Evolutionary conservation across 371 early-diverging fungal species (phyloP).

Genomic region (Entomophthora muscae): DNA sequence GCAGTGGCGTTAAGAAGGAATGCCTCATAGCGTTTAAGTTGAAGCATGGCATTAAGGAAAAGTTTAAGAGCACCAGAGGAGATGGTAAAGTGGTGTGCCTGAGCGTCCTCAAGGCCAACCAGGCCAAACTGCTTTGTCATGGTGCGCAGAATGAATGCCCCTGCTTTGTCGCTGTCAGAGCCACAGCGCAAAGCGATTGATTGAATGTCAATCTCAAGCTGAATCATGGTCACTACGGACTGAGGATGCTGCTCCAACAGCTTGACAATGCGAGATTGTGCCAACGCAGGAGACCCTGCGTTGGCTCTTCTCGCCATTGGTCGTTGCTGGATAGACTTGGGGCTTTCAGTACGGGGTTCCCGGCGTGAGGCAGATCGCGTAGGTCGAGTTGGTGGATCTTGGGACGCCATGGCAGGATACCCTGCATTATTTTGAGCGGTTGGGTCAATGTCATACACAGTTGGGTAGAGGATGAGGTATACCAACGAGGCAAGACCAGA

Average conservation of each 20-base stretch:
- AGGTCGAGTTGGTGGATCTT: neutral
- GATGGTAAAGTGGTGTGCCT: neutral
- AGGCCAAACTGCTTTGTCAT: neutral
- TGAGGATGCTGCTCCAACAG: neutral
- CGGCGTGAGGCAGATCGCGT: neutral
- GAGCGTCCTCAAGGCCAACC: neutral
- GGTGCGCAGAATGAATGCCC: neutral
- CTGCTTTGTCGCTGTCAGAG: slow-evolving; percentile 4
- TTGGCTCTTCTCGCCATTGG: neutral
- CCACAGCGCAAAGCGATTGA: neutral
- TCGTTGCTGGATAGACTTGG: neutral
- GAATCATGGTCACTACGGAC: neutral
- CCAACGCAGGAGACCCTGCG: neutral
- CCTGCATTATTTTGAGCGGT: neutral
- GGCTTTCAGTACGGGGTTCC: too few species aligned
- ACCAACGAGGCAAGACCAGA: neutral
- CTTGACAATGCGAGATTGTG: neutral
- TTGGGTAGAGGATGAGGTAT: slow-evolving; percentile 1
- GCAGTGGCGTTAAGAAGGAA: neutral
- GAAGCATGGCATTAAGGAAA: slow-evolving; percentile 4
- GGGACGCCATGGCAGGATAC: neutral
- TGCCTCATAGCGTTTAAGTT: slow-evolving; percentile 2
- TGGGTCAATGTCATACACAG: neutral
- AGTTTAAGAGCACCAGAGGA: slow-evolving; percentile 3
- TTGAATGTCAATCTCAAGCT: slow-evolving; percentile 6